These are phyloP conservation scores for Coix lacrymajobi DNA, from an alignment of 176 grass and related monocot species.

Conservation along the genomic window DNA sequence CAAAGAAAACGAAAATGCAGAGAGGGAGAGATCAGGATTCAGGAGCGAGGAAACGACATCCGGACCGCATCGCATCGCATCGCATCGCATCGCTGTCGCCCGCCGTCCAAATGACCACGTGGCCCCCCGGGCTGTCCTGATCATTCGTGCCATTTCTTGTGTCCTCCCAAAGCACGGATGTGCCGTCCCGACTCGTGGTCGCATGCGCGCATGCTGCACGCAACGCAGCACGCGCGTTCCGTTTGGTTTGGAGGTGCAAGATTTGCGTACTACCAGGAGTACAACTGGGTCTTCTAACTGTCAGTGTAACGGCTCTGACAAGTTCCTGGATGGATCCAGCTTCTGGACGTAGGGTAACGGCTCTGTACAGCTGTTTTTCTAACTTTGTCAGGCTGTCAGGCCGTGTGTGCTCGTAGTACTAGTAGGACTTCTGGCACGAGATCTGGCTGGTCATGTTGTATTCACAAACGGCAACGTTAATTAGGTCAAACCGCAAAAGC, in stretches of 20 bases:
- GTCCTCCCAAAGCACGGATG: not conserved
- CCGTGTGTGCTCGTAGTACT: not conserved
- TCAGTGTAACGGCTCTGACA: not conserved
- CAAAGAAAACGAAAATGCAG: not conserved
- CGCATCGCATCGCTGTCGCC: conserved; percentile 26
- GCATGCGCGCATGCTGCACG: not conserved
- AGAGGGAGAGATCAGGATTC: not conserved
- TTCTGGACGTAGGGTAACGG: not conserved
- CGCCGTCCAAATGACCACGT: not conserved
- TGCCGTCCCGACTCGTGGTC: not conserved
- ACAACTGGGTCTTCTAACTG: not conserved
- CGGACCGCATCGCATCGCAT: not conserved
- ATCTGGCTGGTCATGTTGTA: not conserved
- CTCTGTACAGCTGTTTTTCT: not conserved
- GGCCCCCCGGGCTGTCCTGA: not conserved
- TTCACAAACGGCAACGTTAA: not conserved
- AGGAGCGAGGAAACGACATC: not conserved
- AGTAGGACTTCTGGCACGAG: not conserved
- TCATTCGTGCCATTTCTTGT: not conserved
- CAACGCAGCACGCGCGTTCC: not conserved
- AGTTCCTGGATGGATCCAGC: not conserved
- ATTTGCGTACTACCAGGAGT: not conserved
- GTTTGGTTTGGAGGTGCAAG: not conserved
- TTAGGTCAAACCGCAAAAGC: not conserved
- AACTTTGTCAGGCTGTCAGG: not conserved